phyloP scores from a whole-genome alignment of 2,329 filamentous ascomycete species.

The Lojkania enalia region DNA sequence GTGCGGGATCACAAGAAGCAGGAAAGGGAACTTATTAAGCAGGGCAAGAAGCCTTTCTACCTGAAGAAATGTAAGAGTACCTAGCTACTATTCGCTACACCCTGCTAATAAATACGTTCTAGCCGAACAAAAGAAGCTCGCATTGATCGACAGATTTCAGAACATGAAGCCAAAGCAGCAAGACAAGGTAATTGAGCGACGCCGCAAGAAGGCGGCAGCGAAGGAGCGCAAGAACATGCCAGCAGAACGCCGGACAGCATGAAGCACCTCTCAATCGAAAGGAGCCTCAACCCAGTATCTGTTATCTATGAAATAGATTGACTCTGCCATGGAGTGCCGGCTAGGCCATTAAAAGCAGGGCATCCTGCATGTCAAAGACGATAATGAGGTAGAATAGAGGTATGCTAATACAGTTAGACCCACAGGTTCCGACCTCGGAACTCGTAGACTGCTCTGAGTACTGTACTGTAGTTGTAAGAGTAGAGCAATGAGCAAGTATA shows the following conservation, averaged over 20 bases:
- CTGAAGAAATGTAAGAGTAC: conserved; percentile 71
- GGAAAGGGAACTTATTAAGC: conserved; percentile 81
- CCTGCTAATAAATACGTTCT: conserved; percentile 19
- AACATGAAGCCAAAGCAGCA: conserved; percentile 84
- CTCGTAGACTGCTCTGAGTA: too few species aligned
- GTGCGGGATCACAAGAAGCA: conserved; percentile 74
- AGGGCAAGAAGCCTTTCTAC: conserved; percentile 93
- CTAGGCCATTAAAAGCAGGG: too few species aligned
- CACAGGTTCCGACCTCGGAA: too few species aligned
- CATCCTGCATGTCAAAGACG: not conserved
- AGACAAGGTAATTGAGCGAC: conserved; percentile 80
- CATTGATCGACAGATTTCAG: conserved; percentile 77
- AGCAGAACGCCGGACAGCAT: conserved; percentile 39
- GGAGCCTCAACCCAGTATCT: not conserved
- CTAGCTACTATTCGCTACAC: not conserved
- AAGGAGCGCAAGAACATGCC: conserved; percentile 75
- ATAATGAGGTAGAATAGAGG: too few species aligned
- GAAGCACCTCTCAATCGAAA: too few species aligned
- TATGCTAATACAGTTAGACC: too few species aligned
- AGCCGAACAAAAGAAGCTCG: conserved; percentile 84
- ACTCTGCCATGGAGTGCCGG: too few species aligned
- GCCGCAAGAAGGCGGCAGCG: conserved; percentile 83
- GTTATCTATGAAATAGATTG: too few species aligned
- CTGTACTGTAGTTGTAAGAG: too few species aligned
- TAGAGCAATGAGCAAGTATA: too few species aligned